Base-by-base conservation (phyloP, 768 basidiomycete species). In the Lentinula sp. region DNA sequence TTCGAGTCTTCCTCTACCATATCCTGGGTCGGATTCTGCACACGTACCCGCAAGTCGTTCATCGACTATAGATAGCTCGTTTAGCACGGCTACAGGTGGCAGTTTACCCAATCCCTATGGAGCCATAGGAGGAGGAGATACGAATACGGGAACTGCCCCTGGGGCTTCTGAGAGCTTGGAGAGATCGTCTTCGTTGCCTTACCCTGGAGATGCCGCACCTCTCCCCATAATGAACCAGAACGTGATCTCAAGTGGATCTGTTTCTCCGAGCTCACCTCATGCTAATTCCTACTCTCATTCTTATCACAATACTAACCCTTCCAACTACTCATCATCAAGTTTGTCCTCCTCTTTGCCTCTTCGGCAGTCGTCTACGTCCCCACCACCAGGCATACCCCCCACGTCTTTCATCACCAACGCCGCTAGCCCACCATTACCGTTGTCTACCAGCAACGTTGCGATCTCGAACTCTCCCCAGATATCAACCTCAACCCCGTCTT, bases 51-150 rank as follows among this genome's bases (percentile, higher is more conserved):
- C 13, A 18, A 56, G 40, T 42, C 37, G 55, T n/a, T 56, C 55
- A 3, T 40, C 55, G 21, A 56, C 55, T 37, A 1, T 56, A 6
- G 42, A 56, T 28, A 54, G 53, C n/a, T 7, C 37, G 9, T 10
- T n/a, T 34, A 56, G 53, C 34, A 39, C 45, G 32, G 57, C n/a
- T 4, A 57, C 56, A 16, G n/a, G 43, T 5, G 46, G 40, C 4
- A 59, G 57, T 49, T 35, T 59, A 4, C 57, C 57, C 4, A 59
- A 59, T 21, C 57, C 57, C 11, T 59, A 59, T 49, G 55, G 55
- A 23, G 15, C 23, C 28, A 21, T 42, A 31, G 9, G 34, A 31
- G 6, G 5, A 35, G 5, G 34, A 32, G 21, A 35, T 52, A 5
- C 37, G 4, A n/a, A 23, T 21, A 21, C 42, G 37, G 37, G 18